phyloP scores from a whole-genome alignment of 345 rosid genomes.

The Camelina hispida region DNA sequence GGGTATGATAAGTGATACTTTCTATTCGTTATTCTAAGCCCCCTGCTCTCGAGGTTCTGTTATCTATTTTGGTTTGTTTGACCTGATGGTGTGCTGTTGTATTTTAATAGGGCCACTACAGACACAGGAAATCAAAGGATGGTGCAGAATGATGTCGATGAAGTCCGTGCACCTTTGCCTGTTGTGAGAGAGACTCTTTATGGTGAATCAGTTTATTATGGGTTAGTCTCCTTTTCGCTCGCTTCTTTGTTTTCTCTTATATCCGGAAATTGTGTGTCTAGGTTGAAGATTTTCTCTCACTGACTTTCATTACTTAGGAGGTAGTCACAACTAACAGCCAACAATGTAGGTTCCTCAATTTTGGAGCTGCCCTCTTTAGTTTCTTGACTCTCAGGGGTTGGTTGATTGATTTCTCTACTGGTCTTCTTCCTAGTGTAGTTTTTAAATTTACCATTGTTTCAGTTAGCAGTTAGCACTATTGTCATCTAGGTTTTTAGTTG shows the following conservation, averaged over 20 bases:
- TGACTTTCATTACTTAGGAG: conserved; percentile 4
- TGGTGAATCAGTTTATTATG: conserved; percentile 64
- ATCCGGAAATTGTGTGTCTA: conserved; percentile 6
- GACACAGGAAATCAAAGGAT: conserved; percentile 47
- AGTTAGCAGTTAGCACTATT: conserved; percentile 27
- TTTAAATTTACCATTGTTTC: neutral
- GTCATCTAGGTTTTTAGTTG: neutral
- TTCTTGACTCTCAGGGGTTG: conserved; percentile 11
- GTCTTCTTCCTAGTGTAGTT: conserved; percentile 8
- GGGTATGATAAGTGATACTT: conserved; percentile 51
- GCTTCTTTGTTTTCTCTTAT: neutral
- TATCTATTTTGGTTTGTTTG: neutral
- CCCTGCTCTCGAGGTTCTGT: no score
- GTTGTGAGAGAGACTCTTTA: conserved; percentile 96
- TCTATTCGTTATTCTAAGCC: no score
- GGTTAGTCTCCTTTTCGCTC: conserved; percentile 50
- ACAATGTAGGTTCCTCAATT: conserved; percentile 11
- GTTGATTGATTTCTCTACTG: conserved; percentile 9
- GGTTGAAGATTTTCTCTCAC: conserved; percentile 12
- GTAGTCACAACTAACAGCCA: neutral
- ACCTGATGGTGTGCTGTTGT: conserved; percentile 34
- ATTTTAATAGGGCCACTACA: conserved; percentile 49
- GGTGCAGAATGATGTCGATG: conserved; percentile 59
- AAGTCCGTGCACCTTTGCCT: conserved; percentile 93
- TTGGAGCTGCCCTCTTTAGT: neutral